A percentile compares a stretch with the other conserved stretches of the same genome.
Evolutionary conservation across 176 grass and related monocot species (phyloP).

Genomic region (Dendrocalamus sinicus): DNA sequence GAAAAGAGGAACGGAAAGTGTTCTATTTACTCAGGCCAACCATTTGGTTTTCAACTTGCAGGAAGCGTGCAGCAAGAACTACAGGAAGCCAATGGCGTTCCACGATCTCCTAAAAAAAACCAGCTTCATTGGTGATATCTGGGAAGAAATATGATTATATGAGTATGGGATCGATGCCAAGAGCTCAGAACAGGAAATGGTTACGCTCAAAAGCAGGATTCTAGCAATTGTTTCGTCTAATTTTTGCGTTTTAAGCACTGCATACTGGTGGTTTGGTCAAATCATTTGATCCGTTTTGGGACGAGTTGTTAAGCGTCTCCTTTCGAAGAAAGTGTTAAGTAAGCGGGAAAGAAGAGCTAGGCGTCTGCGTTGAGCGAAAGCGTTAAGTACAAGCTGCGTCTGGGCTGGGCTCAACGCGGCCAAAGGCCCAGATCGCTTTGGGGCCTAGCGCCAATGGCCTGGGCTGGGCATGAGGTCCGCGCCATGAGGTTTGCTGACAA

Average conservation of each 20-base stretch:
- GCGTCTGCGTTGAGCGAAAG: no score
- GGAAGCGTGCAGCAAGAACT: slow-evolving; percentile 55
- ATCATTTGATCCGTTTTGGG: not conserved
- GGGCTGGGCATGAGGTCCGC: no score
- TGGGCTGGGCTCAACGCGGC: no score
- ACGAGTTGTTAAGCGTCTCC: not conserved
- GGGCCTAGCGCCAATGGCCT: no score
- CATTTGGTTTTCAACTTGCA: slow-evolving; percentile 6
- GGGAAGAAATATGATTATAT: not conserved
- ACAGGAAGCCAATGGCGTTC: slow-evolving; percentile 61
- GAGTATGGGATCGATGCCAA: not conserved
- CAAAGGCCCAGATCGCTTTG: no score
- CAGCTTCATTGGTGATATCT: not conserved
- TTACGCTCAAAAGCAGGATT: not conserved
- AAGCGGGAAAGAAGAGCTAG: no score
- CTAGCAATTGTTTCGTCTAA: not conserved
- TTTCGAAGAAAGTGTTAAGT: no score
- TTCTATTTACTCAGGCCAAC: no score
- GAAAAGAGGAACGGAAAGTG: no score
- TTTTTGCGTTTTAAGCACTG: not conserved
- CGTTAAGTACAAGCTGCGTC: no score
- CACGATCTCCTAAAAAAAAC: slow-evolving; percentile 67
- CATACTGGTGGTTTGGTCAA: not conserved
- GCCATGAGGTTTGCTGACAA: no score
- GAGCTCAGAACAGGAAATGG: not conserved